These are phyloP conservation scores for Aspergillus piperis DNA, from an alignment of 2,329 filamentous ascomycete species.

Conservation along the genomic window DNA sequence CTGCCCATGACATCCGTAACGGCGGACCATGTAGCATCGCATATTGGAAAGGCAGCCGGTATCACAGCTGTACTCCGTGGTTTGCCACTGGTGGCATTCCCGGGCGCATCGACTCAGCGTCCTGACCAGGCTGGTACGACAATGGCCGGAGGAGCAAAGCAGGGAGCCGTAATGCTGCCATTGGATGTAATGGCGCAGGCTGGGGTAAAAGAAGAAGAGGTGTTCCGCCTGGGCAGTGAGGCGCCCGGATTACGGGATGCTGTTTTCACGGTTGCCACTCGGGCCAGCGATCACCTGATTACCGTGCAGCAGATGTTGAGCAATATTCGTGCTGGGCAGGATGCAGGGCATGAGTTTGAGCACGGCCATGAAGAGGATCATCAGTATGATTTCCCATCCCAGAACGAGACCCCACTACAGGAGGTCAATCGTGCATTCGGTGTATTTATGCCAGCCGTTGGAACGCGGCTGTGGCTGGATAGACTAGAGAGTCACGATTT, in stretches of 20 bases:
- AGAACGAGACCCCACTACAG: conserved; percentile 38
- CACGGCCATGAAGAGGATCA: conserved; percentile 76
- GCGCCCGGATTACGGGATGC: conserved; percentile 83
- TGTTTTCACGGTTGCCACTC: conserved; percentile 86
- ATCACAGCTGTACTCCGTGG: conserved; percentile 86
- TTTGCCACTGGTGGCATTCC: conserved; percentile 82
- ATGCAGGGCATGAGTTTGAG: conserved; percentile 84
- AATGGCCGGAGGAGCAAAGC: conserved; percentile 44
- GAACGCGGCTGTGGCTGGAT: conserved; percentile 76
- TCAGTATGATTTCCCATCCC: conserved; percentile 43
- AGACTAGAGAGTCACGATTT: conserved; percentile 80
- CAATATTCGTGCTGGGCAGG: conserved; percentile 71
- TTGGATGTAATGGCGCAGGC: conserved; percentile 85
- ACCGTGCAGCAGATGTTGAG: conserved; percentile 90
- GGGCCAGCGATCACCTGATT: conserved; percentile 93
- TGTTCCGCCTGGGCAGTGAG: conserved; percentile 76
- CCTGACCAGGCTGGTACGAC: conserved; percentile 50
- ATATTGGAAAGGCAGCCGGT: conserved; percentile 91
- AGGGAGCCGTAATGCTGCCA: conserved; percentile 75
- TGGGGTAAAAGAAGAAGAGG: conserved; percentile 82
- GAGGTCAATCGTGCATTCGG: conserved; percentile 72
- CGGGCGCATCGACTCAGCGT: conserved; percentile 55
- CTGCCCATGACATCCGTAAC: conserved; percentile 79
- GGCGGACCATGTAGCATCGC: conserved; percentile 88
- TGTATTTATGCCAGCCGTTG: conserved; percentile 76